Percentiles rank a stretch among this genome's conserved stretches.
phyloP scores from a whole-genome alignment of 176 grass and related monocot genomes.

The Oryza meridionalis region DNA sequence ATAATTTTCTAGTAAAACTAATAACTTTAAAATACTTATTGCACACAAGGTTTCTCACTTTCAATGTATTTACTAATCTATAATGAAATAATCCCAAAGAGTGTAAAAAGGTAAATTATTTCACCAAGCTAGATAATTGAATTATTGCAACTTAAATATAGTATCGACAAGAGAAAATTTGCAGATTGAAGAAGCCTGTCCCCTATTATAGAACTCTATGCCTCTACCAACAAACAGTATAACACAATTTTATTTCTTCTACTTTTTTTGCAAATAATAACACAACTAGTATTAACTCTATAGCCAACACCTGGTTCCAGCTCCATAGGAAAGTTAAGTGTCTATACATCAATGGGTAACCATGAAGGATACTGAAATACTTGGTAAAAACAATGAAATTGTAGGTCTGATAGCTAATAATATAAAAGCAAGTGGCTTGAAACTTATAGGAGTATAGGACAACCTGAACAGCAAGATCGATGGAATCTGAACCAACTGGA shows the following conservation, averaged over 20 bases:
- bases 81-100: background rate
- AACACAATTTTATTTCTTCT: background rate
- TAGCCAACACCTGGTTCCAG: conserved; percentile 22
- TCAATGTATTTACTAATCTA: background rate
- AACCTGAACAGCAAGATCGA: conserved; percentile 87
- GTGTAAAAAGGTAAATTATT: conserved; percentile 7
- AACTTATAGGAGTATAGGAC: conserved; percentile 8
- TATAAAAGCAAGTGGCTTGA: conserved; percentile 20
- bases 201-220: conserved; percentile 1
- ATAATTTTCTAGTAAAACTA: background rate
- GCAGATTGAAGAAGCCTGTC: conserved; percentile 9
- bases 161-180: background rate
- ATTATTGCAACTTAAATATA: background rate
- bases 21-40: background rate
- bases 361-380: conserved; percentile 17
- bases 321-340: background rate
- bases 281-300: background rate
- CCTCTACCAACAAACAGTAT: background rate
- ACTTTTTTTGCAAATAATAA: background rate
- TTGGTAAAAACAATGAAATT: conserved; percentile 19
- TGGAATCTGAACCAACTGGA: conserved; percentile 86
- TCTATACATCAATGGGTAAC: background rate
- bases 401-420: background rate
- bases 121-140: conserved; percentile 1
- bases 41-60: background rate